Percentiles rank a stretch among this genome's conserved stretches.
phyloP scores from a whole-genome alignment of 2,329 filamentous ascomycete genomes.

The Zymoseptoria crescenta region DNA sequence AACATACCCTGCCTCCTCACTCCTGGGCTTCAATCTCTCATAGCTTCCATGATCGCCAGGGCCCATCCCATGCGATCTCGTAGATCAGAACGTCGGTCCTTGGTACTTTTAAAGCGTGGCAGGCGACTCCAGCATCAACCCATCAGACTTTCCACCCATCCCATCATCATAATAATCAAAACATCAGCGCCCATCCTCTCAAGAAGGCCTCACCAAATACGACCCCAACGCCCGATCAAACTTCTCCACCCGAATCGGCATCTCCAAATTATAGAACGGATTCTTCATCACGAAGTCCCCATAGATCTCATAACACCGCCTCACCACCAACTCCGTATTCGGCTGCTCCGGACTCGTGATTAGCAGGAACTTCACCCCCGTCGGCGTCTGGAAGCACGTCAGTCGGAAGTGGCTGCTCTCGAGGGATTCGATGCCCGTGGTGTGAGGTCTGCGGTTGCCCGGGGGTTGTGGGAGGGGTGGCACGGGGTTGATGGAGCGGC shows the following conservation, averaged over 20 bases:
- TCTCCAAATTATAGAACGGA: slow-evolving; percentile 95
- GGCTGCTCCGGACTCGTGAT: slow-evolving; percentile 87
- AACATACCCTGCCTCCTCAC: no score
- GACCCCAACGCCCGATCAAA: slow-evolving; percentile 63
- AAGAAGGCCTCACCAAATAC: slow-evolving; percentile 28
- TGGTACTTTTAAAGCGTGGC: no score
- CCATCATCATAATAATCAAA: no score
- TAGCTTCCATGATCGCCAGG: no score
- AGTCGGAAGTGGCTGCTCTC: slow-evolving; percentile 91
- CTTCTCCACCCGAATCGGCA: slow-evolving; percentile 90
- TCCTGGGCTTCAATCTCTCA: no score
- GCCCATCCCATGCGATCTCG: no score
- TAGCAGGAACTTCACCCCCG: slow-evolving; percentile 88
- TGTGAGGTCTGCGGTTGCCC: slow-evolving; percentile 41
- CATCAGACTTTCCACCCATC: no score
- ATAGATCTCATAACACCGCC: slow-evolving; percentile 88
- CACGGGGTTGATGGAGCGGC: slow-evolving; percentile 42
- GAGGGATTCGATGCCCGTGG: slow-evolving; percentile 80
- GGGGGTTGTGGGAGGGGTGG: slow-evolving; percentile 28
- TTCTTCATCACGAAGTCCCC: slow-evolving; percentile 99
- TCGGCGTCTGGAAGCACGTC: slow-evolving; percentile 92
- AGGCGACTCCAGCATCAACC: no score
- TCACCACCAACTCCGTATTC: slow-evolving; percentile 76
- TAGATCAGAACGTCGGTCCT: no score
- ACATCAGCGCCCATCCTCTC: neutral